phyloP scores from a whole-genome alignment of 164 flowering plant species.

The Annona cherimola region DNA sequence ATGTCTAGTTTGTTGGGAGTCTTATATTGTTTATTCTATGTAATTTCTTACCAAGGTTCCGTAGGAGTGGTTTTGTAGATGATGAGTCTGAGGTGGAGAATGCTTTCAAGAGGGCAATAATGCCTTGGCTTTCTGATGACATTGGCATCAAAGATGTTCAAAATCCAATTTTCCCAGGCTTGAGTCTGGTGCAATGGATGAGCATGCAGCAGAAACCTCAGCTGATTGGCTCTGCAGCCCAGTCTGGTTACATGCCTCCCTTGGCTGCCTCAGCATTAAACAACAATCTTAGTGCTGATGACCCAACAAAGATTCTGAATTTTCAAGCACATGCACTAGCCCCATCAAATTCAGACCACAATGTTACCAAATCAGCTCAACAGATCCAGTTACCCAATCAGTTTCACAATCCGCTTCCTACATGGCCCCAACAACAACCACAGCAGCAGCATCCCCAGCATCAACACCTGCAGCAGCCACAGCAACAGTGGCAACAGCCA shows the following conservation, averaged over 20 bases:
- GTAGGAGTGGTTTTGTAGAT: slow-evolving; percentile 42
- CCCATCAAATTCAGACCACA: slow-evolving; percentile 45
- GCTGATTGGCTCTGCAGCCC: slow-evolving; percentile 39
- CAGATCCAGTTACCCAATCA: slow-evolving; percentile 42
- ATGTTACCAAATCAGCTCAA: slow-evolving; percentile 39
- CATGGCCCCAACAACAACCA: slow-evolving; percentile 31
- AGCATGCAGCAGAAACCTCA: slow-evolving; percentile 76
- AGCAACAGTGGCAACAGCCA: slow-evolving; percentile 29
- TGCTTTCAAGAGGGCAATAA: slow-evolving; percentile 59
- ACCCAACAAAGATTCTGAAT: slow-evolving; percentile 70
- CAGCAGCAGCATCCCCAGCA: slow-evolving; percentile 47
- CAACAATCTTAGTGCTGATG: slow-evolving; percentile 45
- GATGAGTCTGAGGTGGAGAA: slow-evolving; percentile 75
- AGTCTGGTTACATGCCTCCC: slow-evolving; percentile 56
- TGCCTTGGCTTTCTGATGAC: slow-evolving; percentile 96
- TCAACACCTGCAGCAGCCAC: slow-evolving; percentile 23
- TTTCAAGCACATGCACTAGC: slow-evolving; percentile 60
- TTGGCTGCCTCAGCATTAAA: slow-evolving; percentile 49
- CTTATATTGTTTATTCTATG: neutral
- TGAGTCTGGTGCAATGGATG: slow-evolving; percentile 96
- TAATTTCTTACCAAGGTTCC: slow-evolving; percentile 16
- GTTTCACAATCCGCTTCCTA: slow-evolving; percentile 41
- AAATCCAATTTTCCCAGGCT: slow-evolving; percentile 71
- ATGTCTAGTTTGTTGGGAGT: no score
- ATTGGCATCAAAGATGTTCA: slow-evolving; percentile 69